Conservation (phyloP, 495 filamentous ascomycete genomes). For the Jackrogersella multiformis region DNA sequence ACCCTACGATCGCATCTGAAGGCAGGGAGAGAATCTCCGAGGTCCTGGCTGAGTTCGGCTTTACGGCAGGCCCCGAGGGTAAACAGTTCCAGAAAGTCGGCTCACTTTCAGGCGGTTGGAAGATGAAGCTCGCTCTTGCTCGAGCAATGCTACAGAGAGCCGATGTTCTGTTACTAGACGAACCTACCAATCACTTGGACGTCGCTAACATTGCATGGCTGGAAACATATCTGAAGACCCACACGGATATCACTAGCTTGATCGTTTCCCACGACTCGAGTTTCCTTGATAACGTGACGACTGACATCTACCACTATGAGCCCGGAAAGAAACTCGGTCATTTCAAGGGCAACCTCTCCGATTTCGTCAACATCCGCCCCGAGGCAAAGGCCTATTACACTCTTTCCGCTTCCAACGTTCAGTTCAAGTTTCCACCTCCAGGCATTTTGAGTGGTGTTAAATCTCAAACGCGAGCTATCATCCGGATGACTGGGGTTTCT, state of each 20-base stretch:
- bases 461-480: conserved; percentile 89
- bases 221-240: conserved; percentile 90
- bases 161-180: conserved; percentile 94
- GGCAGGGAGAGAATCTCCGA: conserved; percentile 80
- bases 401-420: conserved; percentile 84
- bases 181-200: conserved; percentile 98
- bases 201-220: conserved; percentile 97
- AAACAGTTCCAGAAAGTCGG: conserved; percentile 88
- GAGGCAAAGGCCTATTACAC: conserved; percentile 99
- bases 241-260: conserved; percentile 96
- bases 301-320: conserved; percentile 99
- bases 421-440: conserved; percentile 98
- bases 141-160: conserved; percentile 96
- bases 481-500: conserved; percentile 90
- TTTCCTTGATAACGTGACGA: conserved; percentile 96
- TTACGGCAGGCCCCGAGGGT: conserved; percentile 88
- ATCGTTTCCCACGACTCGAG: conserved; percentile 98
- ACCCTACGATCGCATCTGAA: conserved; percentile 79
- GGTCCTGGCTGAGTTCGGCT: conserved; percentile 90
- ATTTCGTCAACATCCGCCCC: conserved; percentile 90
- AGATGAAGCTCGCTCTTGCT: conserved; percentile 99
- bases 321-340: conserved; percentile 89
- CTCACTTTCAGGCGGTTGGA: conserved; percentile 98
- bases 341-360: conserved; percentile 94
- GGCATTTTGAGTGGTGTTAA: conserved; percentile 96